A percentile compares a stretch with the other conserved stretches of the same genome.
phyloP scores from a whole-genome alignment of 1,284 basidiomycete genomes.

The Ustilago cynodontis region DNA sequence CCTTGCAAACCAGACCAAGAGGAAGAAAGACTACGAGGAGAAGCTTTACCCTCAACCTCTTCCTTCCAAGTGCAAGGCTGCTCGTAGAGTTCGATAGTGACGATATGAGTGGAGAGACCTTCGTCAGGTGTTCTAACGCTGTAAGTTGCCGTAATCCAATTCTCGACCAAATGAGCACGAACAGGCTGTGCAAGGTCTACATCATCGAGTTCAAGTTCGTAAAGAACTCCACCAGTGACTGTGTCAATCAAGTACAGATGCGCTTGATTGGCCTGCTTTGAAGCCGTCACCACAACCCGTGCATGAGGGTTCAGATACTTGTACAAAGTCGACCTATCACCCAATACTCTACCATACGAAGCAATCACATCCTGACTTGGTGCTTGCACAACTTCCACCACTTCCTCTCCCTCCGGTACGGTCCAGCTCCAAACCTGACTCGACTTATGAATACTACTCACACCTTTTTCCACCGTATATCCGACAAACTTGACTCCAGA shows the following conservation, averaged over 20 bases:
- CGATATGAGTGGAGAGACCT: constrained; percentile 51
- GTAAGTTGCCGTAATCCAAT: constrained; percentile 91
- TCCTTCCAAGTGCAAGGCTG: constrained; percentile 79
- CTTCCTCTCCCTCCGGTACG: constrained; percentile 47
- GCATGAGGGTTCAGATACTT: constrained; percentile 92
- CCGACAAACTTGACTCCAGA: constrained; percentile 42
- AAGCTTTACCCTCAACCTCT: constrained; percentile 71
- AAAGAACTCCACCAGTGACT: constrained; percentile 81
- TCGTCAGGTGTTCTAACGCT: constrained; percentile 74
- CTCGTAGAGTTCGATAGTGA: constrained; percentile 89
- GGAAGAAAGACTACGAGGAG: constrained; percentile 10
- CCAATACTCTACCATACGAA: constrained; percentile 79
- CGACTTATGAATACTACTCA: constrained; percentile 39
- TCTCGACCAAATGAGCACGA: constrained; percentile 81
- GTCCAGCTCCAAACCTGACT: constrained; percentile 53
- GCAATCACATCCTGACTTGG: constrained; percentile 36
- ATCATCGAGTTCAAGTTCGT: constrained; percentile 52
- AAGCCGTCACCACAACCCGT: constrained; percentile 74
- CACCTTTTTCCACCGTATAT: constrained; percentile 35
- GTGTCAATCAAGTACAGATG: constrained; percentile 82
- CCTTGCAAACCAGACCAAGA: constrained; percentile 41
- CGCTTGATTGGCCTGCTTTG: constrained; percentile 69
- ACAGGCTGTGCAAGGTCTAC: constrained; percentile 72
- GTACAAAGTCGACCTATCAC: constrained; percentile 88
- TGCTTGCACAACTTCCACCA: constrained; percentile 43